Conservation (phyloP, 768 basidiomycete genomes). For the Mycena maculata region DNA sequence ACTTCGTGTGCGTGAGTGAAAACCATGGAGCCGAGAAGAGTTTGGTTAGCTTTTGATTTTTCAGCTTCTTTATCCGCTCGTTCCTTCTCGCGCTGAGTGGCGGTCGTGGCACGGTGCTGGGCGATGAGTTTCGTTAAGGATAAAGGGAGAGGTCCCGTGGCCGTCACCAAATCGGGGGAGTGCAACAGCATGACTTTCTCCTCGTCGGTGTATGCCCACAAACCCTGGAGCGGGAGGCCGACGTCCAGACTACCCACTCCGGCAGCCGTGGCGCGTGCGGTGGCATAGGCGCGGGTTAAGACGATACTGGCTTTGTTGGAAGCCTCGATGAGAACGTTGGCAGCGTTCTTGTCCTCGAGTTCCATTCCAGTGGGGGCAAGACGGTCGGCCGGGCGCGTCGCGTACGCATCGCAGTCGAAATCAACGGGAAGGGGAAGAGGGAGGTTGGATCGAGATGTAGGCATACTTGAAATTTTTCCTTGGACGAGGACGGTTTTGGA, state of each 20-base stretch:
- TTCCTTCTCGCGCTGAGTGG: constrained; percentile 1
- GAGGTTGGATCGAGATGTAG: background rate
- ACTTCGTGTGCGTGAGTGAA: background rate
- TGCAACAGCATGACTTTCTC: background rate
- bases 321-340: background rate
- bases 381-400: background rate
- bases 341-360: background rate
- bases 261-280: background rate
- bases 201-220: background rate
- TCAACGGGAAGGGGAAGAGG: background rate
- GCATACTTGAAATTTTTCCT: too few relatives aligned
- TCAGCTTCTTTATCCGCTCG: background rate
- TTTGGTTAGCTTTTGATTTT: background rate
- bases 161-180: background rate
- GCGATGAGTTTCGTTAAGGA: background rate
- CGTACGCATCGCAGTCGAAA: constrained; percentile 2
- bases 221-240: background rate
- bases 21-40: background rate
- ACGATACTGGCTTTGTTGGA: background rate
- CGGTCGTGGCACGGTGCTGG: background rate
- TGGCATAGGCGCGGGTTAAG: background rate
- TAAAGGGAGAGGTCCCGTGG: background rate
- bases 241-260: background rate
- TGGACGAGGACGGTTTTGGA: too few relatives aligned
- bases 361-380: background rate